phyloP scores from a whole-genome alignment of 1,139 yeast genomes.

The Fermentozyma sake region DNA sequence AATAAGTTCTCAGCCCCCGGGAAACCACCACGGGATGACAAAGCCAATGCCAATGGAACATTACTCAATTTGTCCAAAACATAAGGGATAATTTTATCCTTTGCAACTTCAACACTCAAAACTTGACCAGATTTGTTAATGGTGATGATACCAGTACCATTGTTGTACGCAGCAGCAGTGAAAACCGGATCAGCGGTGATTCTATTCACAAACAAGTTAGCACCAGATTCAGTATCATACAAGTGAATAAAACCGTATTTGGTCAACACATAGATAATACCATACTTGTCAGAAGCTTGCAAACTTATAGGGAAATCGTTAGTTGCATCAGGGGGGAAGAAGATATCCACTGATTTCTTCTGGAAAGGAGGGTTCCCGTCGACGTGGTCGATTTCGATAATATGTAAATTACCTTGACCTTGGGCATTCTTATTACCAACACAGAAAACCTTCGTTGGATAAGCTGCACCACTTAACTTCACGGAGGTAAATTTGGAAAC shows the following conservation, averaged over 20 bases:
- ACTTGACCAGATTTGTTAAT: slow-evolving; percentile 96
- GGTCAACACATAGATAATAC: slow-evolving; percentile 83
- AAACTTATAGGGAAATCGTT: slow-evolving; percentile 96
- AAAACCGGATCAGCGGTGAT: slow-evolving; percentile 96
- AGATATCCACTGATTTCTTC: slow-evolving; percentile 88
- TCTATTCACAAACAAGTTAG: slow-evolving; percentile 91
- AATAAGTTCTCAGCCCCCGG: slow-evolving; percentile 96
- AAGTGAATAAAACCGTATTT: slow-evolving; percentile 96
- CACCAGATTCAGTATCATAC: slow-evolving; percentile 89
- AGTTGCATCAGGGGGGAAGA: slow-evolving; percentile 94
- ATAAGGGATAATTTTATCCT: slow-evolving; percentile 83
- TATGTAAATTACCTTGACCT: slow-evolving; percentile 84
- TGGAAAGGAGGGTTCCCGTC: slow-evolving; percentile 80
- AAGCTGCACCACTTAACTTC: slow-evolving; percentile 65
- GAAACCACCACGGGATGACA: slow-evolving; percentile 93
- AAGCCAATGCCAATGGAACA: slow-evolving; percentile 78
- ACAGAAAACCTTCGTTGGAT: slow-evolving; percentile 83
- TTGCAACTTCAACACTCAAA: slow-evolving; percentile 84
- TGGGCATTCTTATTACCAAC: slow-evolving; percentile 84
- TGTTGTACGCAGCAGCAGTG: slow-evolving; percentile 75
- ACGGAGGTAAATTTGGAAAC: slow-evolving; percentile 85
- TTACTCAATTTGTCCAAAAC: slow-evolving; percentile 83
- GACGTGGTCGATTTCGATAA: slow-evolving; percentile 94
- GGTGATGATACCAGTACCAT: slow-evolving; percentile 81
- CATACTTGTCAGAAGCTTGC: slow-evolving; percentile 81